Conservation (phyloP, 352 stramenopile species). For the Phytophthora quininea region DNA sequence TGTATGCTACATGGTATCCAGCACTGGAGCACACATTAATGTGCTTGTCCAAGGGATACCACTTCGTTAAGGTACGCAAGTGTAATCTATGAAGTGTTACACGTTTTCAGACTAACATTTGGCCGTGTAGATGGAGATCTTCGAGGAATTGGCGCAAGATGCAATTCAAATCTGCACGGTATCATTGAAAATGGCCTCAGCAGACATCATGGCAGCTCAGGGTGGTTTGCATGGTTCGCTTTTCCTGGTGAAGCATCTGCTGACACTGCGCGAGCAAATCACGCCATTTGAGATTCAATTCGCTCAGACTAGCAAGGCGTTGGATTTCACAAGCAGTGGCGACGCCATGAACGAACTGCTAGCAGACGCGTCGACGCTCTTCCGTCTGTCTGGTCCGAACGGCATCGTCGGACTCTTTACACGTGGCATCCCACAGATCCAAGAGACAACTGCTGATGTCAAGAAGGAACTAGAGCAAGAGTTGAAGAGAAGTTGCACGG, state of each 20-base stretch:
- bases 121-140: slow-evolving; percentile 73
- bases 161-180: slow-evolving; percentile 81
- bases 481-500: slow-evolving; percentile 81
- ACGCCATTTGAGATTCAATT: slow-evolving; percentile 88
- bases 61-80: slow-evolving; percentile 72
- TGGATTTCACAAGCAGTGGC: slow-evolving; percentile 79
- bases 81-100: not conserved
- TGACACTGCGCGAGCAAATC: slow-evolving; percentile 86
- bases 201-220: slow-evolving; percentile 60
- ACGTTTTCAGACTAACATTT: not conserved
- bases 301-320: slow-evolving; percentile 64
- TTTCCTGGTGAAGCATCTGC: slow-evolving; percentile 84
- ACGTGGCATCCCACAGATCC: slow-evolving; percentile 76
- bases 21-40: slow-evolving; percentile 83
- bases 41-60: slow-evolving; percentile 87
- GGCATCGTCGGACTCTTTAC: slow-evolving; percentile 66
- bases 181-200: slow-evolving; percentile 78
- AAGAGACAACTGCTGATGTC: slow-evolving; percentile 78
- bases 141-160: slow-evolving; percentile 84
- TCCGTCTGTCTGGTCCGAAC: slow-evolving; percentile 66
- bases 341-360: slow-evolving; percentile 80
- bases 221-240: slow-evolving; percentile 66
- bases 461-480: slow-evolving; percentile 83
- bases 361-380: slow-evolving; percentile 66
- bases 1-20: slow-evolving; percentile 88